phyloP scores from a whole-genome alignment of 139 green algal genomes.

The Tetradesmus obliquus region DNA sequence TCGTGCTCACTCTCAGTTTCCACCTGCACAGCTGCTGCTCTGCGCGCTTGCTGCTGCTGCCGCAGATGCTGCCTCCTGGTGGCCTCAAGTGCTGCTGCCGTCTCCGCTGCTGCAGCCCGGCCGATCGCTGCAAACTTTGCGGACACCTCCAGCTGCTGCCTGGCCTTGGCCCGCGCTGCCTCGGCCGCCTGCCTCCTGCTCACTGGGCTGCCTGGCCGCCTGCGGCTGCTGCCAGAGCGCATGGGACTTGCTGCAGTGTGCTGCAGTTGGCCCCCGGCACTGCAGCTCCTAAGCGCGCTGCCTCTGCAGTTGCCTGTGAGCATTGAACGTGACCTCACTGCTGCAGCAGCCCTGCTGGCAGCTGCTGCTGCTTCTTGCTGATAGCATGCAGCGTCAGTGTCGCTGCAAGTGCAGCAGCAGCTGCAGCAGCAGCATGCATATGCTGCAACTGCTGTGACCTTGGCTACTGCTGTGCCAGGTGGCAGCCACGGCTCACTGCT shows the following conservation, averaged over 20 bases:
- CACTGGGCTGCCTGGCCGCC: background rate
- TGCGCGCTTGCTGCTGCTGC: background rate
- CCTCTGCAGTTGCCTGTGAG: background rate
- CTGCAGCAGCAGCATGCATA: background rate
- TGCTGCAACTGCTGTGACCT: background rate
- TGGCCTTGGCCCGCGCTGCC: background rate
- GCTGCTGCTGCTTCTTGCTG: background rate
- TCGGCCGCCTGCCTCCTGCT: slow-evolving; percentile 6
- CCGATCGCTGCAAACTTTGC: background rate
- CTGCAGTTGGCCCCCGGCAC: background rate
- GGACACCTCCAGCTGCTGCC: slow-evolving; percentile 10
- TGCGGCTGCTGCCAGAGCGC: background rate
- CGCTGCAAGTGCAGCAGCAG: background rate
- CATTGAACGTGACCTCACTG: background rate
- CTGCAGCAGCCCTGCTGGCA: background rate
- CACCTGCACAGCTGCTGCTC: background rate
- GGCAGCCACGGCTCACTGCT: slow-evolving; percentile 14
- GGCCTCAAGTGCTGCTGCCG: background rate
- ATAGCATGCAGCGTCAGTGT: background rate
- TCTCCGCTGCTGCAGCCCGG: slow-evolving; percentile 13
- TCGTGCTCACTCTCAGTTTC: background rate
- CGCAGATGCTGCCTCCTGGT: background rate
- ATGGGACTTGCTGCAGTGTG: background rate
- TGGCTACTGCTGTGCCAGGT: background rate
- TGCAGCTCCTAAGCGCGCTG: background rate